phyloP scores from a whole-genome alignment of 768 basidiomycete species.

The Chalciporus sphaerocephalus region DNA sequence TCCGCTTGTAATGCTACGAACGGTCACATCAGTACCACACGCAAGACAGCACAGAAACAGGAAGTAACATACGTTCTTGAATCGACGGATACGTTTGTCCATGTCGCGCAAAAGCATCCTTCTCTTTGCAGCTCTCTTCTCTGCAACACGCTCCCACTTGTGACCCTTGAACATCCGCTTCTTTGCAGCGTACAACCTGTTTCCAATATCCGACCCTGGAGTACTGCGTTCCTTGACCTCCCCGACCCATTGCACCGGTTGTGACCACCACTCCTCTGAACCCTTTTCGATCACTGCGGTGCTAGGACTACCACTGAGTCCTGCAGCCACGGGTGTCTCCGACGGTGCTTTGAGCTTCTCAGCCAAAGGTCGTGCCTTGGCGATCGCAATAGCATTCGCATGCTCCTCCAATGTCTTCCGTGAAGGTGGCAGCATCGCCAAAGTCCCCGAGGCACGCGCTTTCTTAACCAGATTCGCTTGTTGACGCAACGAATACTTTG shows the following conservation, averaged over 20 bases:
- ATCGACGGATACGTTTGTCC: conserved; percentile 58
- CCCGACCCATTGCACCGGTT: conserved; percentile 40
- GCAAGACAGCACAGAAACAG: neutral
- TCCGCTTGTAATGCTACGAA: conserved; percentile 32
- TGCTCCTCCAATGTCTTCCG: conserved; percentile 45
- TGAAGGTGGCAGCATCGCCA: conserved; percentile 65
- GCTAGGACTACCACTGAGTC: neutral
- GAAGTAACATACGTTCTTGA: conserved; percentile 52
- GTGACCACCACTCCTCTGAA: conserved; percentile 16
- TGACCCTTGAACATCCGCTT: conserved; percentile 94
- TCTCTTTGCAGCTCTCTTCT: conserved; percentile 44
- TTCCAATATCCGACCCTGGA: conserved; percentile 52
- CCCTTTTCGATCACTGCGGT: neutral
- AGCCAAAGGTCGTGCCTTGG: conserved; percentile 11
- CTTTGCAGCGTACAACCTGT: conserved; percentile 67
- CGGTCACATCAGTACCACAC: conserved; percentile 1
- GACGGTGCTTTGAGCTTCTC: conserved; percentile 4
- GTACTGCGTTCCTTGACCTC: conserved; percentile 37
- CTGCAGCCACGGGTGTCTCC: neutral
- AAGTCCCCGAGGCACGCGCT: conserved; percentile 49
- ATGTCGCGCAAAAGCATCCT: conserved; percentile 64
- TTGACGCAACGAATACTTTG: conserved; percentile 67
- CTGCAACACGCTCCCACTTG: conserved; percentile 68
- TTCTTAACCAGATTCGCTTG: conserved; percentile 77
- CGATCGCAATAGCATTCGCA: conserved; percentile 19